Percentiles rank a stretch among this genome's conserved stretches.
Evolutionary conservation across 2,329 filamentous ascomycete genomes (phyloP).

Genomic region (Aspergillus nomiae): DNA sequence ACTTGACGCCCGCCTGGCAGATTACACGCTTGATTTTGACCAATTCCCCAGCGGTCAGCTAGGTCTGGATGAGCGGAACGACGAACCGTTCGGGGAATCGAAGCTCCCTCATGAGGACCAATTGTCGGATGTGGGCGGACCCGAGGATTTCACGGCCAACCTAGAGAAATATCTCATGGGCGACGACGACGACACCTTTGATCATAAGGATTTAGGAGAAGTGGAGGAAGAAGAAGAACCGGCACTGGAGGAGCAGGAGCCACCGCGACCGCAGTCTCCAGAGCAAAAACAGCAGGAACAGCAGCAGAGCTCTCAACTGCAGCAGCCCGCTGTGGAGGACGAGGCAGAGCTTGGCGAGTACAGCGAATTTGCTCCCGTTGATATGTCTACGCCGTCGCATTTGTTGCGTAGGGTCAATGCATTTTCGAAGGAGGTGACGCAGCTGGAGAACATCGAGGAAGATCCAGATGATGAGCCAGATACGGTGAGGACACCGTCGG

Average conservation of each 20-base stretch:
- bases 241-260: slow-evolving; percentile 11
- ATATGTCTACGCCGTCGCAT: slow-evolving; percentile 48
- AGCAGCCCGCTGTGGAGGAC: slow-evolving; percentile 32
- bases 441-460: slow-evolving; percentile 42
- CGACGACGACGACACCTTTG: slow-evolving; percentile 25
- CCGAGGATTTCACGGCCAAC: slow-evolving; percentile 46
- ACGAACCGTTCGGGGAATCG: slow-evolving; percentile 27
- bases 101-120: slow-evolving; percentile 30
- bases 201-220: slow-evolving; percentile 14
- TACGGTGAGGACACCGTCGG: slow-evolving; percentile 28
- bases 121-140: slow-evolving; percentile 42
- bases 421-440: slow-evolving; percentile 32
- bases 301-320: slow-evolving; percentile 23
- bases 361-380: slow-evolving; percentile 46
- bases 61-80: slow-evolving; percentile 19
- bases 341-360: slow-evolving; percentile 38
- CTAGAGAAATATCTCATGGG: slow-evolving; percentile 43
- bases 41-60: slow-evolving; percentile 35
- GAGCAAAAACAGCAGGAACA: slow-evolving; percentile 17
- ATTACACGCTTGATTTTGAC: slow-evolving; percentile 44
- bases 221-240: slow-evolving; percentile 13
- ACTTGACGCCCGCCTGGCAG: slow-evolving; percentile 42
- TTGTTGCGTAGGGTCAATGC: slow-evolving; percentile 34
- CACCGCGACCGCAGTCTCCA: slow-evolving; percentile 4
- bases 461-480: slow-evolving; percentile 29